Conservation (phyloP, 139 green algal species). For the Picochlorum sp. region DNA sequence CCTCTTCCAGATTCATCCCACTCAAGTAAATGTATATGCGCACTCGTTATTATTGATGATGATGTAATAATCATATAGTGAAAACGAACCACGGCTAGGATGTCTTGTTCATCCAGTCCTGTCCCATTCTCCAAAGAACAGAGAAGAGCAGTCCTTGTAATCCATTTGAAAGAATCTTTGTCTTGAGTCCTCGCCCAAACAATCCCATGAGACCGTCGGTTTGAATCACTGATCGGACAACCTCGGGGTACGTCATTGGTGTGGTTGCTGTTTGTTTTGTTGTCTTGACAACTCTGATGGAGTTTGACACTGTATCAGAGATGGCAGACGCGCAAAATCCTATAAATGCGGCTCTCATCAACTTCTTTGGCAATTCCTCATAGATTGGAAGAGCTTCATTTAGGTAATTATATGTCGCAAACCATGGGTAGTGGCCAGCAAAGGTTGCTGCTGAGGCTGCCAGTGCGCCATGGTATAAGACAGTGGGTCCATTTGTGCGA, state of each 20-base stretch:
- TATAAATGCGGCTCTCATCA: conserved; percentile 74
- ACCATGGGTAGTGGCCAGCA: conserved; percentile 90
- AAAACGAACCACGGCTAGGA: not conserved
- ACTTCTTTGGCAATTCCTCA: conserved; percentile 52
- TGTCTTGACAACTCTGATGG: conserved; percentile 86
- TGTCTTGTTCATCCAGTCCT: conserved; percentile 47
- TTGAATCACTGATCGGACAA: conserved; percentile 58
- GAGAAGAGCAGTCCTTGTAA: conserved; percentile 69
- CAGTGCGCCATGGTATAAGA: conserved; percentile 81
- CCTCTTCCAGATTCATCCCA: conserved; percentile 97
- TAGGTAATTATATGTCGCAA: conserved; percentile 56
- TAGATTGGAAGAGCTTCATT: conserved; percentile 37
- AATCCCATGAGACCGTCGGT: conserved; percentile 76
- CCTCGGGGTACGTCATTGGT: conserved; percentile 61
- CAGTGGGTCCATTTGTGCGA: conserved; percentile 47
- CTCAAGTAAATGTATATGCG: conserved; percentile 70
- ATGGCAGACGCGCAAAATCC: conserved; percentile 74
- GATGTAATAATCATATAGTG: conserved; percentile 7
- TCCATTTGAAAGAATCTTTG: conserved; percentile 76
- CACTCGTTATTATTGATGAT: conserved; percentile 12
- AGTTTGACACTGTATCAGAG: conserved; percentile 83
- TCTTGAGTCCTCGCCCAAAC: conserved; percentile 72
- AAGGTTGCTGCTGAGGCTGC: conserved; percentile 75
- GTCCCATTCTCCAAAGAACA: conserved; percentile 72
- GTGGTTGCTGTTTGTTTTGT: conserved; percentile 71